These are phyloP conservation scores for Isatis lusitanica DNA, from an alignment of 441 rosid genomes.

Conservation along the genomic window DNA sequence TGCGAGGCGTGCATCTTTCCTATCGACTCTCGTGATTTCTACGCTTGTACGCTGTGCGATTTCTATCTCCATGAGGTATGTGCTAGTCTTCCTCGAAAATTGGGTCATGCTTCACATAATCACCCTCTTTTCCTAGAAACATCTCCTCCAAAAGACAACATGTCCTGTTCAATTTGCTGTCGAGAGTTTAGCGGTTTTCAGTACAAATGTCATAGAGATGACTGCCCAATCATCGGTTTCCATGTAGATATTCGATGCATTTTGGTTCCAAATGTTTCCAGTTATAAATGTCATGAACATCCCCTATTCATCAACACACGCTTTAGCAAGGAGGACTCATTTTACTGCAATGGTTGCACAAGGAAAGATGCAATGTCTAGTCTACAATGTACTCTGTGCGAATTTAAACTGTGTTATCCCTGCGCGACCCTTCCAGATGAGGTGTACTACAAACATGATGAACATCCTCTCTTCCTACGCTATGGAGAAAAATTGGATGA, in stretches of 20 bases:
- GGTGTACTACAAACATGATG: background rate
- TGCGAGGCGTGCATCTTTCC: background rate
- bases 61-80: background rate
- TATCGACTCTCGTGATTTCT: background rate
- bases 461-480: background rate
- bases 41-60: background rate
- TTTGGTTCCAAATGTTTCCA: background rate
- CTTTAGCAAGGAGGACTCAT: background rate
- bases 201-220: background rate
- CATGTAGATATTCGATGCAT: background rate
- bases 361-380: background rate
- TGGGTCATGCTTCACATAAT: background rate
- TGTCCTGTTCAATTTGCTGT: background rate
- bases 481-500: background rate
- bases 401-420: background rate
- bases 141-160: background rate
- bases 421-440: slow-evolving; percentile 1
- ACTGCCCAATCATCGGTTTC: background rate
- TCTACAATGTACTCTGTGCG: background rate
- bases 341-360: background rate
- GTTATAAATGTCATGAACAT: background rate
- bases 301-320: background rate
- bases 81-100: background rate
- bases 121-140: background rate
- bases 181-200: background rate